Base-by-base conservation (phyloP, 805 yeast species). In the Maudiozyma turicensis region DNA sequence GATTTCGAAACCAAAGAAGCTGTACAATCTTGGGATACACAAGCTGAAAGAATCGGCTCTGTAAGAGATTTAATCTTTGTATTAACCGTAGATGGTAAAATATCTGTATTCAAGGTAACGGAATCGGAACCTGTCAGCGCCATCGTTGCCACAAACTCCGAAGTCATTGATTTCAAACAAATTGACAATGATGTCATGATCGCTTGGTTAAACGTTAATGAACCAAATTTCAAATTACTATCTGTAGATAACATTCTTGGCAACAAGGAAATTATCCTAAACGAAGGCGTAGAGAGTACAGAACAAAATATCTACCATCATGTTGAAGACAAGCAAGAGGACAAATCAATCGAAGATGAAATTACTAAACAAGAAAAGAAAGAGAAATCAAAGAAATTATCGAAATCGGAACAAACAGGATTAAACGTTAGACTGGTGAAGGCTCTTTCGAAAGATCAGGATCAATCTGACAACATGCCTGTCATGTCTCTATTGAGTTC, bases 121-220 rank as follows among this genome's bases (percentile, higher is more conserved):
- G 63, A 68, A 37, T 67, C 65, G 3, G 59, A 71, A 8, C 65
- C 64, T 42, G 53, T 72, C 2, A 69, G 70, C 46, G 50, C 52
- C 42, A 57, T 68, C 26, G 58, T 55, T 33, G 61, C 59, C 13
- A 43, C 44, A 41, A 59, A 54, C 10, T 57, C 65, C 6, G 61
- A 58, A 32, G 59, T 66, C 15, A 50, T 61, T 6, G 64, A 62
- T 41, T 59, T 62, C 37, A 50, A 52, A 28, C 47, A 50, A 32
- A 34, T 56, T 4, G 50, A 53, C 8, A 46, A 52, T 8, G 50
- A 50, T 11, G 43, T 67, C 3, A 51, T 70, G 34, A 46, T 70
- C 4, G 65, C 73, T 13, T 70, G 72, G 71, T 54, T 63, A 15
- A 63, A 61, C 48, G 72, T 65, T 1, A 61, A 71, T 45, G 73